These are phyloP conservation scores for Lentinula novae-zelandiae DNA, from an alignment of 1,284 basidiomycete genomes.

Conservation along the genomic window DNA sequence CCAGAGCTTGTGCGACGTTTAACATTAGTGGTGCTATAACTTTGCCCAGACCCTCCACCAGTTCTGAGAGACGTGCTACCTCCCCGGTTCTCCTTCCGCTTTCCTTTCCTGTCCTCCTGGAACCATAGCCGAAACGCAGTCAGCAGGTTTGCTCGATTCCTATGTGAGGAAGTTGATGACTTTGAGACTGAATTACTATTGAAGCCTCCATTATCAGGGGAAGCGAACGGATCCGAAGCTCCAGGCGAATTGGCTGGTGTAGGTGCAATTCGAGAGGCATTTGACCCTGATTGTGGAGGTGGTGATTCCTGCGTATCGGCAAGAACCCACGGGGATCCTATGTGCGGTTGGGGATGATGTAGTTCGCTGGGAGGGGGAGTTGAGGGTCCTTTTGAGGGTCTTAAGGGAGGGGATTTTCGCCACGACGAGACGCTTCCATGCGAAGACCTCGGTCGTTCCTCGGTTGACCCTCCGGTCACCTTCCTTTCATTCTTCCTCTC, in stretches of 20 bases:
- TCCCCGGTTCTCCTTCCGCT: slow-evolving; percentile 48
- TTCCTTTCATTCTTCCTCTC: slow-evolving; percentile 38
- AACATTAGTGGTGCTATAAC: slow-evolving; percentile 26
- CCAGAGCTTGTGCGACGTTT: slow-evolving; percentile 47
- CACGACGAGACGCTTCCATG: slow-evolving; percentile 58
- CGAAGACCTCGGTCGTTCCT: slow-evolving; percentile 42
- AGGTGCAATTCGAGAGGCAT: slow-evolving; percentile 24
- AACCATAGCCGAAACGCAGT: slow-evolving; percentile 78
- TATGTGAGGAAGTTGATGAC: slow-evolving; percentile 21
- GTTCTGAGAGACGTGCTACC: background rate
- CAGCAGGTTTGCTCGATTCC: slow-evolving; percentile 68
- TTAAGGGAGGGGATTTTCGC: slow-evolving; percentile 66
- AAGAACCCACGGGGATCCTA: slow-evolving; percentile 72
- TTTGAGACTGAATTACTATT: slow-evolving; percentile 24
- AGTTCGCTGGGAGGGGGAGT: slow-evolving; percentile 47
- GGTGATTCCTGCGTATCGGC: slow-evolving; percentile 40
- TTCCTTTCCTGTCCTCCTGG: slow-evolving; percentile 75
- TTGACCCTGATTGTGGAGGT: background rate
- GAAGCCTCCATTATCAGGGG: slow-evolving; percentile 19
- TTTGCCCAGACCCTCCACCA: slow-evolving; percentile 13
- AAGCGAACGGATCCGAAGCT: slow-evolving; percentile 38
- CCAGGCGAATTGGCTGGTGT: slow-evolving; percentile 54
- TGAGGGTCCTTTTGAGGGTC: slow-evolving; percentile 50
- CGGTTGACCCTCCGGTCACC: slow-evolving; percentile 5
- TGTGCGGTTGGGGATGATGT: slow-evolving; percentile 34